Conservation (phyloP, 495 filamentous ascomycete genomes). For the Aeminium ludgeri region DNA sequence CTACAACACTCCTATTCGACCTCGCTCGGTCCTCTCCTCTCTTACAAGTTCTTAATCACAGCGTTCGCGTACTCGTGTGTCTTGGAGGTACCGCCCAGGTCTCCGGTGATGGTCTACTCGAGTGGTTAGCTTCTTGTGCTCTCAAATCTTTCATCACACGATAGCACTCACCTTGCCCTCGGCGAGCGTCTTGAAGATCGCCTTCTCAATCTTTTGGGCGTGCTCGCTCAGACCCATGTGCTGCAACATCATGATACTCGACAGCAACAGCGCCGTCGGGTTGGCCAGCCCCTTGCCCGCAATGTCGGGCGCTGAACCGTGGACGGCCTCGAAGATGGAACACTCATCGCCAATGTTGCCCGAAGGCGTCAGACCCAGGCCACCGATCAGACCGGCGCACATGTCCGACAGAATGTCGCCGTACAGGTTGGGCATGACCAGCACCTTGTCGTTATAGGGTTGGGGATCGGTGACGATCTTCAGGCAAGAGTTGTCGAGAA, state of each 20-base stretch:
- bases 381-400: conserved; percentile 96
- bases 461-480: conserved; percentile 90
- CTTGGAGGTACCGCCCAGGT: conserved; percentile 86
- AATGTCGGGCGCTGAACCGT: conserved; percentile 95
- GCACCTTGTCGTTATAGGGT: conserved; percentile 96
- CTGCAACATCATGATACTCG: conserved; percentile 96
- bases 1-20: too few species aligned
- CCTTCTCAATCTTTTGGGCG: conserved; percentile 76
- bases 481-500: conserved; percentile 96
- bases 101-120: conserved; percentile 60
- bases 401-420: conserved; percentile 99
- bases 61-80: conserved; percentile 81
- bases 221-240: conserved; percentile 86
- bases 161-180: conserved; percentile 62
- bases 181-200: conserved; percentile 81
- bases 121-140: conserved; percentile 9
- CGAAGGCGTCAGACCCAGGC: conserved; percentile 88
- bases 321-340: conserved; percentile 98
- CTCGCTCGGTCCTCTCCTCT: too few species aligned
- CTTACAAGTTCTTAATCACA: conserved; percentile 25
- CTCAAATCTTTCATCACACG: not conserved
- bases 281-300: conserved; percentile 91
- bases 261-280: conserved; percentile 80
- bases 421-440: conserved; percentile 99
- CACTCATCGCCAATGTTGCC: conserved; percentile 98